A percentile compares a stretch with the other conserved stretches of the same genome.
These are phyloP conservation scores for Boletellus emodensis DNA, from an alignment of 768 basidiomycete species.

Conservation along the genomic window DNA sequence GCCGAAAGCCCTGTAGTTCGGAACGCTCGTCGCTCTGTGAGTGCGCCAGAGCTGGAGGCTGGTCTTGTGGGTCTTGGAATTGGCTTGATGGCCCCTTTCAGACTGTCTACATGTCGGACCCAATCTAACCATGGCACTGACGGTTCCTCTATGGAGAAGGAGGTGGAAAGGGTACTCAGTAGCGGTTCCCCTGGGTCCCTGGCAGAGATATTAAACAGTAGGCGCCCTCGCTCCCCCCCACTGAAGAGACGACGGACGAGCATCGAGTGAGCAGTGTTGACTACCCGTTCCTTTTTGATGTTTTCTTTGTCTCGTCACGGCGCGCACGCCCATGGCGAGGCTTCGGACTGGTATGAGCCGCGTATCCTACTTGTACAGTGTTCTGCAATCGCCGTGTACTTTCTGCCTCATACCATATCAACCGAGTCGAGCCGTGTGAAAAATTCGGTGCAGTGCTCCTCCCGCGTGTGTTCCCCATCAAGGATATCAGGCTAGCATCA, in stretches of 20 bases:
- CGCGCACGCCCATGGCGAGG: slow-evolving; percentile 7
- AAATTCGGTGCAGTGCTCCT: slow-evolving; percentile 16
- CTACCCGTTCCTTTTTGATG: slow-evolving; percentile 24
- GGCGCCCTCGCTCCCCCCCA: slow-evolving; percentile 35
- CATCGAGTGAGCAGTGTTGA: slow-evolving; percentile 15
- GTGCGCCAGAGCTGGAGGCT: slow-evolving; percentile 30
- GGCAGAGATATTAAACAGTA: slow-evolving; percentile 18
- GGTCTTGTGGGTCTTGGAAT: slow-evolving; percentile 37
- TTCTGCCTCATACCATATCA: slow-evolving; percentile 8
- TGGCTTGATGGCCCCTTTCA: slow-evolving; percentile 52
- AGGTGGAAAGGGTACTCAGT: slow-evolving; percentile 31
- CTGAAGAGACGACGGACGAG: slow-evolving; percentile 49
- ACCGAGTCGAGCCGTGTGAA: slow-evolving; percentile 19
- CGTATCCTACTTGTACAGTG: slow-evolving; percentile 33
- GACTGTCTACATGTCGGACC: slow-evolving; percentile 38
- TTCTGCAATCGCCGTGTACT: slow-evolving; percentile 30
- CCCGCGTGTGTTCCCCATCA: slow-evolving; percentile 20
- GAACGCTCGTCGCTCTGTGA: slow-evolving; percentile 22
- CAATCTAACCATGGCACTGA: slow-evolving; percentile 14
- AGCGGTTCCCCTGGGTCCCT: slow-evolving; percentile 22
- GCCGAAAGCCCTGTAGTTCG: slow-evolving; percentile 51
- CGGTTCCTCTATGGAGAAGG: slow-evolving; percentile 23
- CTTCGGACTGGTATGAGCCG: slow-evolving; percentile 9
- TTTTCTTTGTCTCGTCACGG: slow-evolving; percentile 12
- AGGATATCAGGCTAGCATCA: slow-evolving; percentile 29